A percentile compares a stretch with the other conserved stretches of the same genome.
Conservation (phyloP, 2,329 filamentous ascomycete species). For the Ceratocystis cubensis region DNA sequence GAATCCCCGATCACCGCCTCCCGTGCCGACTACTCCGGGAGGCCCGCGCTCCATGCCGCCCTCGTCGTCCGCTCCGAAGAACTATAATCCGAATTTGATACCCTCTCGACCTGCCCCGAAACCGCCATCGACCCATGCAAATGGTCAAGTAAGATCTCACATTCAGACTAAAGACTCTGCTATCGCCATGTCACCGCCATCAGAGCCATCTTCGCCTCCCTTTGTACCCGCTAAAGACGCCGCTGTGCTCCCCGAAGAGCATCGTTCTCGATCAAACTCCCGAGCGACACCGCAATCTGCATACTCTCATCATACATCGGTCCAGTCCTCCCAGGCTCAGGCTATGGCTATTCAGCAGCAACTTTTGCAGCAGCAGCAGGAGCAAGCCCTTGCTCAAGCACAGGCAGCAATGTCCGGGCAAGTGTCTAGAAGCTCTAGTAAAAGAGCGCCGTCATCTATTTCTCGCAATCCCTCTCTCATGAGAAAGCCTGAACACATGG, state of each 20-base stretch:
- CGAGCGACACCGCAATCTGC: conserved; percentile 40
- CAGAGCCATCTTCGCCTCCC: conserved; percentile 41
- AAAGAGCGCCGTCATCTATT: conserved; percentile 42
- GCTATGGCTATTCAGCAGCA: conserved; percentile 38
- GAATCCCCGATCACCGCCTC: conserved; percentile 85
- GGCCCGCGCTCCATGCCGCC: conserved; percentile 28
- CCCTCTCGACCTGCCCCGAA: conserved; percentile 77
- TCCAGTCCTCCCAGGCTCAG: conserved; percentile 29
- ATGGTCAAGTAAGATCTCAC: conserved; percentile 38
- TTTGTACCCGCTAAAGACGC: conserved; percentile 42
- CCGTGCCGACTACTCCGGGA: conserved; percentile 49
- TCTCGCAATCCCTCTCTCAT: conserved; percentile 36
- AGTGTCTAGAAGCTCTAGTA: conserved; percentile 60
- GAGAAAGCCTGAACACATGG: conserved; percentile 25
- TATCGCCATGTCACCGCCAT: conserved; percentile 46
- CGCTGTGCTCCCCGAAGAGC: conserved; percentile 52
- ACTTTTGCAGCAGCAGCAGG: conserved; percentile 67
- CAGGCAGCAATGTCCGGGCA: conserved; percentile 65
- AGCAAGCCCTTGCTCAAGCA: conserved; percentile 67
- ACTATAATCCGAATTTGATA: conserved; percentile 44
- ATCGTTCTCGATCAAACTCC: conserved; percentile 57
- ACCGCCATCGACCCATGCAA: conserved; percentile 52
- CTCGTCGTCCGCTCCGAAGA: conserved; percentile 31
- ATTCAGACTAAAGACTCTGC: conserved; percentile 50
- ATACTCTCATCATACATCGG: conserved; percentile 28